Base-by-base conservation (phyloP, 2,329 filamentous ascomycete species). In the Verticillium zaregamsianum region DNA sequence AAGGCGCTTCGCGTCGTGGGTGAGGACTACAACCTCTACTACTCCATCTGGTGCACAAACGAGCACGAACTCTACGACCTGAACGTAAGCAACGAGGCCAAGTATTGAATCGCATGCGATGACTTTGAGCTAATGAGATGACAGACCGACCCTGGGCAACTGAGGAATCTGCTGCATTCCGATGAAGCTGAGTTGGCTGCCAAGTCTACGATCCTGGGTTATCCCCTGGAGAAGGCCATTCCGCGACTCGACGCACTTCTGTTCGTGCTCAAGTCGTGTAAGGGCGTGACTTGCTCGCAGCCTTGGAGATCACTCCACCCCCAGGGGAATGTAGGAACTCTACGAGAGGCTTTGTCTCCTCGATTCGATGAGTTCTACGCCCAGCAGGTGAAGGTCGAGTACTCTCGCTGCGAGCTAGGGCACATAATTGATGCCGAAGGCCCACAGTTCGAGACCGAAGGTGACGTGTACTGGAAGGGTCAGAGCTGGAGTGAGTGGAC, bases 251-350 rank as follows among this genome's bases (percentile, higher is more conserved):
- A 88, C 65, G 76, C 84, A 1, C 76, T 88, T 0, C 74, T 88
- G 12, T 75, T 88, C 57, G 82, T 87, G 1, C 77, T 85, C 55
- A 88, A 88, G 73, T 83, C 83, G 1, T 88, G 85, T 74, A 81
- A 82, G 68, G 82, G 77, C 2, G 66, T 72, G 2, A 76, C 77
- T 0, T 88, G 85, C 68, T 72, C 78, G 5, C 71, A 78, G 35
- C 86, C 86, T 0, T 89, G 85, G 86, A 68, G 71, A 5, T 76
- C 79, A 1, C 74, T 88, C 12, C 84, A 87, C 66, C 83, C 84
- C 0, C 73, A 71, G 3, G 82, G 82, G 0, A 71, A 80, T 60
- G 84, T 88, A 2, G 71, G 69, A 39, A 82, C 70, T 20, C 72
- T 88, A 5, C 68, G 68, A 1, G 82, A 86, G 23, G 85, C 85